Evolutionary conservation across 257 asterid genomes (phyloP).

Genomic region (Solanum gandarillasii): DNA sequence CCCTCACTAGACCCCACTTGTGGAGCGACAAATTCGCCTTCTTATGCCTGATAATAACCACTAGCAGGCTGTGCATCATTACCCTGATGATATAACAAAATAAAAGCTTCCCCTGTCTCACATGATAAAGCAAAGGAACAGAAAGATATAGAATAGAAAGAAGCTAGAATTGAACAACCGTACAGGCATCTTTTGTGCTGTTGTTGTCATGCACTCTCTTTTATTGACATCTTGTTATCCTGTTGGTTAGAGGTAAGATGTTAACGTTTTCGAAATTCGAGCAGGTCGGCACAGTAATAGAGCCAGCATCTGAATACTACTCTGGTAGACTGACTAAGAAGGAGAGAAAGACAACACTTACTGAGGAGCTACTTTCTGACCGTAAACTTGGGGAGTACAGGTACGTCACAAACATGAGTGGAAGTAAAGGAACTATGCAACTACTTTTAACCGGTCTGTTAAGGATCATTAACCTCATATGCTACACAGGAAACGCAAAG

Average conservation of each 20-base stretch:
- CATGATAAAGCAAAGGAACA: not conserved
- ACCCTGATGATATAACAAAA: not conserved
- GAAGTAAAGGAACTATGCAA: not conserved
- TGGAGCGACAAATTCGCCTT: too few species aligned
- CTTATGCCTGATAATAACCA: not conserved
- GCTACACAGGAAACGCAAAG: slow-evolving; percentile 74
- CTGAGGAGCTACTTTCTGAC: slow-evolving; percentile 87
- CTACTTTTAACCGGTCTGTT: not conserved
- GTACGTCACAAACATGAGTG: slow-evolving; percentile 15
- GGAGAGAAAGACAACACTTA: slow-evolving; percentile 76
- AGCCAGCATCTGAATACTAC: slow-evolving; percentile 63
- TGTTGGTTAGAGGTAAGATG: not conserved
- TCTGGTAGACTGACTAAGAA: slow-evolving; percentile 73
- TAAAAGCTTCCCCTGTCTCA: not conserved
- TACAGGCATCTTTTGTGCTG: not conserved
- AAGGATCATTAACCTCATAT: not conserved
- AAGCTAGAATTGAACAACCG: not conserved
- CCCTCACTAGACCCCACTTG: not conserved
- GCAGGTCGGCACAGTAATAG: slow-evolving; percentile 92
- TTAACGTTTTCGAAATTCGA: not conserved
- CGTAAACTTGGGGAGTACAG: slow-evolving; percentile 36
- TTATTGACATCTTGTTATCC: not conserved
- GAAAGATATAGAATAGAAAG: not conserved
- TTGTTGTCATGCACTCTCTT: not conserved
- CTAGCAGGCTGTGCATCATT: not conserved